Percentiles rank a stretch among this genome's conserved stretches.
Evolutionary conservation across 2,329 filamentous ascomycete genomes (phyloP).

Genomic region (Fusarium sp.): DNA sequence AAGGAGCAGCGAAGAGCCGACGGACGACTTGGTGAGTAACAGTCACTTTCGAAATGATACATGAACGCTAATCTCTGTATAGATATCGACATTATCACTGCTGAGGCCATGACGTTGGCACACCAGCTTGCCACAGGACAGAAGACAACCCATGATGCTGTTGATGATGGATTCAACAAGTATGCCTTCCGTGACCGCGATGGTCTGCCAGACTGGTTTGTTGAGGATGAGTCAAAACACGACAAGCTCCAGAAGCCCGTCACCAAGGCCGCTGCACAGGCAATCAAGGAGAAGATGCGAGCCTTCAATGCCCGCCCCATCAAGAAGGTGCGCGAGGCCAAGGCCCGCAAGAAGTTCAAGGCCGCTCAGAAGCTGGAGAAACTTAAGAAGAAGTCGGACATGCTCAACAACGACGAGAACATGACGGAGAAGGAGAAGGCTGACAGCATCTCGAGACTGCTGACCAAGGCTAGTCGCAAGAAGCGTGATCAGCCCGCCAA

Average conservation of each 20-base stretch:
- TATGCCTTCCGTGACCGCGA: constrained; percentile 90
- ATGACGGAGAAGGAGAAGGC: constrained; percentile 98
- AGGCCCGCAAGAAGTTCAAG: constrained; percentile 97
- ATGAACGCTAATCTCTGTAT: constrained; percentile 5
- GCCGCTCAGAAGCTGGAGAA: constrained; percentile 91
- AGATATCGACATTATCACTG: constrained; percentile 99
- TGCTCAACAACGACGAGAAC: constrained; percentile 87
- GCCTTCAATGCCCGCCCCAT: constrained; percentile 95
- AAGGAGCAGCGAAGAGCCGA: constrained; percentile 69
- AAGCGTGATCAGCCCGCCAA: constrained; percentile 85
- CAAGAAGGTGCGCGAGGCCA: constrained; percentile 98
- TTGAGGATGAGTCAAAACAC: constrained; percentile 89
- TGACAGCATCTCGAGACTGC: constrained; percentile 79
- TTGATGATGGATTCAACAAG: constrained; percentile 95
- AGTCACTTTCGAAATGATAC: not conserved
- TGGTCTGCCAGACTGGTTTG: constrained; percentile 95
- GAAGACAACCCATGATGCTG: constrained; percentile 78
- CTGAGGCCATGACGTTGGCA: constrained; percentile 97
- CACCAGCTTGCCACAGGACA: constrained; percentile 89
- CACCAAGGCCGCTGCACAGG: constrained; percentile 84
- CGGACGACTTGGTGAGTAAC: constrained; percentile 66
- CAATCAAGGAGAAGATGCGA: constrained; percentile 93
- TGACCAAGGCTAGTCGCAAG: constrained; percentile 84
- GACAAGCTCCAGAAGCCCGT: constrained; percentile 89
- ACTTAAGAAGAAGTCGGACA: constrained; percentile 94